Base-by-base conservation (phyloP, 2,329 filamentous ascomycete species). In the Basipetospora chlamydospora region DNA sequence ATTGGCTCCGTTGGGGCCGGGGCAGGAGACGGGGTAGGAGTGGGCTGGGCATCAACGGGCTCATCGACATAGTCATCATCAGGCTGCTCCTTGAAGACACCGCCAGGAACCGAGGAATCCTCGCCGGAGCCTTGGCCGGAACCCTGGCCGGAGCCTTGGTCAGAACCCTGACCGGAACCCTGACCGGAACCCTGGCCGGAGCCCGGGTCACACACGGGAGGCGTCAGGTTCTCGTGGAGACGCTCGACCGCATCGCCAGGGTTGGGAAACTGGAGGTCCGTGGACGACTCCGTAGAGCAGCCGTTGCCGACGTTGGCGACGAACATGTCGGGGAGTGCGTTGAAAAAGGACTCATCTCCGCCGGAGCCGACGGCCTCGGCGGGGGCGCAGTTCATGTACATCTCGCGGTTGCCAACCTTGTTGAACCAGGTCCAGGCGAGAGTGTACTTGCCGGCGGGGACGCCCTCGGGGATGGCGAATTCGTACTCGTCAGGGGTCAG, bases 391-490 rank as follows among this genome's bases (percentile, higher is more conserved):
- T 94, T 92, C 86, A 94, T 93, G 67, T 96, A 95, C 69, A 94
- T 85, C 54, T 96, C 90, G 1, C 87, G 78, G 62, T 94, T 94
- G 3, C 90, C 90, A 8, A 93, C 51, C 41, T 80, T 80, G 64
- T 96, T 96, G 58, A 93, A 75, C 90, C 90, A 96, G 1, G 85
- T 85, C 86, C 87, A 96, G 0, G 84, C 84, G 5, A 96, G 65
- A 0, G 77, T 82, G 18, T 81, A 87, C 28, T 86, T 70, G 4
- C 88, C 90, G 2, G 77, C 61, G 7, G 77, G 73, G 32, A 95
- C 67, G 16, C 77, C 71, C 0, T 66, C 54, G 0, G 87, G 88
- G 5, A 95, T 73, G 0, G 60, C 70, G 59, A 78, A 93, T 21
- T 72, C 60, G 56, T 82, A 90, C 0, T 58, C 63, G 49, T 67